Base-by-base conservation (phyloP, 805 yeast species). In the Cyberlindnera bimundalis region DNA sequence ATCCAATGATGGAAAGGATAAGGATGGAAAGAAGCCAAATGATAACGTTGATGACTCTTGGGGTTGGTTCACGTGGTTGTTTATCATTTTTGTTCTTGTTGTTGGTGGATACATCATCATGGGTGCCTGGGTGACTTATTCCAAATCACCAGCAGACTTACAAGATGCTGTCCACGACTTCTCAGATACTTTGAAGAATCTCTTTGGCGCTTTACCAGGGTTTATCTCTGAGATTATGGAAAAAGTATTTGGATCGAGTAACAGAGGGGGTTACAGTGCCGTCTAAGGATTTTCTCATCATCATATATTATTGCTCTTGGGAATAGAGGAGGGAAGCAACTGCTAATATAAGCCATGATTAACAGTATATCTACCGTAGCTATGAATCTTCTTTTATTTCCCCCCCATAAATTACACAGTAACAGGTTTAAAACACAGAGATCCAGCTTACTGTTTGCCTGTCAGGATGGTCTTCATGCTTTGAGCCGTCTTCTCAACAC, bases 261-360 rank as follows among this genome's bases (percentile, higher is more conserved):
- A 70, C 53, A 75, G 96, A 59, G 95, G 95, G 20, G 98, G 96
- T 15, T 91, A 93, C 61, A 81, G 95, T 58, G 98, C 97, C 26
- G 95, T 93, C 10, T 90, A 13, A 30, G 7, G n/a, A 13, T 13
- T 17, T 15, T 6, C 15, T 14, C 10, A 5, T 29, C 25, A 4
- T 6, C 11, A 18, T 30, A 16, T 19, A 10, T 4, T 30, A 21
- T 6, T 21, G n/a, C n/a, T n/a, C n/a, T n/a, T n/a, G n/a, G n/a
- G n/a, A n/a, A n/a, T n/a, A n/a, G n/a, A n/a, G n/a, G n/a, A n/a
- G n/a, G n/a, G n/a, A n/a, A n/a, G n/a, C n/a, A n/a, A n/a, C n/a
- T n/a, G n/a, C n/a, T n/a, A n/a, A n/a, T n/a, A n/a, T n/a, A n/a
- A n/a, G n/a, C n/a, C n/a, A n/a, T n/a, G n/a, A n/a, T n/a, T n/a